phyloP scores from a whole-genome alignment of 2,329 filamentous ascomycete genomes.

The Arthrobotrys entomopaga region DNA sequence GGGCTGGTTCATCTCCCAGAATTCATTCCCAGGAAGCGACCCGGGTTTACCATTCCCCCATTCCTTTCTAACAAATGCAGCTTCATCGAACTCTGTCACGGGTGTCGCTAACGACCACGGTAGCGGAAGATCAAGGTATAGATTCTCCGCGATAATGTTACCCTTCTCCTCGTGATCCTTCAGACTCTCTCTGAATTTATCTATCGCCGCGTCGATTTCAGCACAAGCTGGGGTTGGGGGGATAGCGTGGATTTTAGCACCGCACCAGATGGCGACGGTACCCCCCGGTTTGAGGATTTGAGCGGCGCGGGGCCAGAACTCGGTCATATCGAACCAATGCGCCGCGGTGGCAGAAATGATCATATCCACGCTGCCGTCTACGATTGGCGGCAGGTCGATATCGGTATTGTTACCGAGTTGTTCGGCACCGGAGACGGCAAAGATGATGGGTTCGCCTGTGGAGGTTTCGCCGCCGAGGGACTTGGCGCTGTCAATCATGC shows the following conservation, averaged over 20 bases:
- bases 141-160: constrained; percentile 57
- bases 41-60: constrained; percentile 62
- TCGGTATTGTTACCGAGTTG: constrained; percentile 61
- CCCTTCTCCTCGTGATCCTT: constrained; percentile 62
- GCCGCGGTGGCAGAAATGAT: constrained; percentile 66
- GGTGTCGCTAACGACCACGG: constrained; percentile 65
- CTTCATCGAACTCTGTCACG: constrained; percentile 62
- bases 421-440: constrained; percentile 65
- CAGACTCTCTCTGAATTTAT: constrained; percentile 61
- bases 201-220: constrained; percentile 64
- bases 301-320: constrained; percentile 66
- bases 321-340: constrained; percentile 70
- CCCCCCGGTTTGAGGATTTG: constrained; percentile 67
- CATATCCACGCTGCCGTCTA: constrained; percentile 64
- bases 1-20: constrained; percentile 57
- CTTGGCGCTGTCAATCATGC: constrained; percentile 67
- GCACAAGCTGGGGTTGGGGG: constrained; percentile 62
- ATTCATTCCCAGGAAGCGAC: constrained; percentile 56
- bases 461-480: constrained; percentile 60
- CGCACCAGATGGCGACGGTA: constrained; percentile 67
- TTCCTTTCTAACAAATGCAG: constrained; percentile 63
- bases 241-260: constrained; percentile 60
- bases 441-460: constrained; percentile 61
- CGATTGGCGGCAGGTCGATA: constrained; percentile 59
- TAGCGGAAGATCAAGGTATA: constrained; percentile 58